Evolutionary conservation across 345 rosid genomes (phyloP), one percentile per base, ranked within the genome.

Genomic region (Eucalyptus grandis): DNA sequence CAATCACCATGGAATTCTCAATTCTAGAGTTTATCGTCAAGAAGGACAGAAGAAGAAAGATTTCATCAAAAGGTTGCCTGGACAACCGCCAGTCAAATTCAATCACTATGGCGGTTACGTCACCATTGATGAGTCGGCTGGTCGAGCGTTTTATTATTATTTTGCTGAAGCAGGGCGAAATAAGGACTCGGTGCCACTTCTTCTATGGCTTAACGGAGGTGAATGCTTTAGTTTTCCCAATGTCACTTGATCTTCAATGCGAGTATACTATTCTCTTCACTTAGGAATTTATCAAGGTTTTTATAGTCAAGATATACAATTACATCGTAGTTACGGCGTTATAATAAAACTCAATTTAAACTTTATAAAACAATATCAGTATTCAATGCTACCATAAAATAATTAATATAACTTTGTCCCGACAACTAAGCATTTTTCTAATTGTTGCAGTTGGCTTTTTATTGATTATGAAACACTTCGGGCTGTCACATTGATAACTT

Each of bases 1-100:
- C 88, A 60, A 89, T 4, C 50, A 77, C 51, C 82, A 88, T 4
- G 90, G 67, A 72, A 47, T 13, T 51, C 11, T 86, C 53, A 19
- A 19, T 53, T 19, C 85, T 8, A 80, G 31, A 22, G 31, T 93
- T 50, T 51, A 91, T 86, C 6, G 14, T 19, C 92, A 93, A 19
- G 91, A 88, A 44, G 95, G 93, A 40, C 14, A 89, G 60, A 96
- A 94, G 72, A 96, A 96, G 87, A 91, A 87, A 8, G 98, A 95
- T 47, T 90, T 15, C 40, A 89, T 89, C 40, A 27, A 40, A 15
- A 54, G 15, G 14, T 86, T 89, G 11, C 89, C 90, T 16, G 89
- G 90, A 80, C 90, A 89, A 43, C 89, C 90, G 24, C 62, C 9
- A 7, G 62, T 87, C 3, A 22, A 87, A 17, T 89, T 89, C 31